Evolutionary conservation across 306 rosid genomes (phyloP), one percentile per base, ranked within the genome.

Genomic region (Trichosanthes truncata): DNA sequence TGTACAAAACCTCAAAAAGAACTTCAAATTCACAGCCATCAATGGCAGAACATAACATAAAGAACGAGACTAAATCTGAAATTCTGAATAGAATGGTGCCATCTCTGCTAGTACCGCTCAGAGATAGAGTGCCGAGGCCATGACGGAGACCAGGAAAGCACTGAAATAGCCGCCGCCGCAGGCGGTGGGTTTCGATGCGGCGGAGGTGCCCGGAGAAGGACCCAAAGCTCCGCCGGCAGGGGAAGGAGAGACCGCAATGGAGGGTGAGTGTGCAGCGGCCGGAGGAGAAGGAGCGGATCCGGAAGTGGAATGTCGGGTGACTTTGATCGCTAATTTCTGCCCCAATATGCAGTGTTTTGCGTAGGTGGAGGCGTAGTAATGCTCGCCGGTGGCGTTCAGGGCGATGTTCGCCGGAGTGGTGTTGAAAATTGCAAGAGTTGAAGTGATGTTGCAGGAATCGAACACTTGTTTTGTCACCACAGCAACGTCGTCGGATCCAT

Each of bases 321-420:
- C 91, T 53, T 89, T 84, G 59, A 89, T 83, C 51, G 83, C 83
- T 43, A 89, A 84, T 77, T 88, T 89, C 78, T 89, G 91, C 1
- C 91, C 91, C 60, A 78, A 59, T 49, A 23, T 48, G 59, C 93
- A 89, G 86, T 83, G 88, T 31, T 55, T 43, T 0, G 9, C 13
- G 62, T 89, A 84, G 1, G 89, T 90, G 51, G 91, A 84, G 9
- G 90, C 88, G 85, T 79, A 88, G 84, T 65, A 90, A 79, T 90
- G 72, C 21, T 86, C 89, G 3, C 91, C 91, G 35, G 52, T 49
- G 46, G 72, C 21, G 5, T 66, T 49, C 40, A 90, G 81, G 25
- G 78, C 15, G 79, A 90, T 80, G 25, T 40, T 9, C 4, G 85
- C 87, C 6, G 93, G 91, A 61, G 86, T 88, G 10, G 17, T 17